Evolutionary conservation across 495 filamentous ascomycete genomes (phyloP), one percentile per base, ranked within the genome.

Genomic region (Pseudevernia furfuracea): DNA sequence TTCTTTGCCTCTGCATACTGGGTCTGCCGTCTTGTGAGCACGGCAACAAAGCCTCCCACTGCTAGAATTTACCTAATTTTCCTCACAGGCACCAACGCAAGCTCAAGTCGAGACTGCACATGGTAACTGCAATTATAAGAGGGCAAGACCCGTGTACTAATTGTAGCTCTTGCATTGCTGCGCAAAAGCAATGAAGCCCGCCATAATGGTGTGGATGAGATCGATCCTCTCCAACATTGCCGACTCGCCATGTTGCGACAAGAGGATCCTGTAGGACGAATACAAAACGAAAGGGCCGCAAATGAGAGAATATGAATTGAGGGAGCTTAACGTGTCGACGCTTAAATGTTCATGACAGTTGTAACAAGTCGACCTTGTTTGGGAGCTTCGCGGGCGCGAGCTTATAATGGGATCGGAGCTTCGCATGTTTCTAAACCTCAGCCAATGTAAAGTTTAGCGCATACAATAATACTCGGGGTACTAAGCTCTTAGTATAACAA

Each of bases 221-320:
- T 25, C n/a, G 56, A 39, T 10, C 62, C 43, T 49, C 46, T 59
- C 56, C 32, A 64, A 60, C 56, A 59, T 19, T 64, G 56, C 55
- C 56, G 34, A 58, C 43, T 59, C 41, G 62, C 62, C 62, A 64
- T 64, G 57, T 32, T 41, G 55, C 23, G 9, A 49, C n/a, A 17
- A 21, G 28, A 30, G 21, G 38, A 21, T 12, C n/a, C n/a, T 30
- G 41, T 23, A 5, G 34, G 11, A 64, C 14, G 19, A 14, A 60
- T 44, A 4, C n/a, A 44, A 64, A 23, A 36, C 15, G 4, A 12
- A 37, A 9, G 28, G n/a, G 15, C 25, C 17, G 38, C 25, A n/a
- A 58, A 44, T 25, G 21, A 34, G 36, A 23, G 32, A 28, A 52
- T 19, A 23, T 12, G 37, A 55, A 8, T 3, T 30, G n/a, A 23